Percentiles rank a stretch among this genome's conserved stretches.
Conservation (phyloP, 495 filamentous ascomycete genomes). For the Xylaria nigripes region DNA sequence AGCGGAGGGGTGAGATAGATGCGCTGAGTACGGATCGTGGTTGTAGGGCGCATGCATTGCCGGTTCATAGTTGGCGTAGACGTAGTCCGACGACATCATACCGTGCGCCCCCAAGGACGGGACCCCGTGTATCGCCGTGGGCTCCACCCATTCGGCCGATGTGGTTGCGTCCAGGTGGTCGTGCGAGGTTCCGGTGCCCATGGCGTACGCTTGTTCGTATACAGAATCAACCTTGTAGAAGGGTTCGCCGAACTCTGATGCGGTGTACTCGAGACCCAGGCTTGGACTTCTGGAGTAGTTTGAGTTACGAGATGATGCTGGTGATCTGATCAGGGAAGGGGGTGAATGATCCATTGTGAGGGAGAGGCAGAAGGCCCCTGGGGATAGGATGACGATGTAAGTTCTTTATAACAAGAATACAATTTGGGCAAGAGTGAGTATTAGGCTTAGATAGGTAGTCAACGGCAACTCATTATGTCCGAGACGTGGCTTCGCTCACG, state of each 20-base stretch:
- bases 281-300: conserved; percentile 41
- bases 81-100: conserved; percentile 46
- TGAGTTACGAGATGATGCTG: conserved; percentile 39
- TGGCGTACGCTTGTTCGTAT: conserved; percentile 36
- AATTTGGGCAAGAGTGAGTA: not conserved
- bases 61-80: conserved; percentile 41
- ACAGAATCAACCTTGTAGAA: conserved; percentile 40
- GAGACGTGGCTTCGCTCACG: conserved; percentile 1
- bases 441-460: not conserved
- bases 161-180: conserved; percentile 38
- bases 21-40: conserved; percentile 41
- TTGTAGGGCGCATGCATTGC: conserved; percentile 32
- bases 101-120: conserved; percentile 36
- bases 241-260: conserved; percentile 36
- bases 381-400: not conserved
- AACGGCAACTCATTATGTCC: conserved; percentile 7
- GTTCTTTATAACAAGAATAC: conserved; percentile 19
- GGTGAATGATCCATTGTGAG: conserved; percentile 40
- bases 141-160: conserved; percentile 35
- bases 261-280: conserved; percentile 39
- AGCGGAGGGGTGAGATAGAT: conserved; percentile 30
- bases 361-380: not conserved
- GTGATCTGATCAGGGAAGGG: conserved; percentile 41
- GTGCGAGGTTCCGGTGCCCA: conserved; percentile 35
- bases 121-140: conserved; percentile 29